These are phyloP conservation scores for Oryza nivara DNA, from an alignment of 176 grass and related monocot genomes.

Conservation along the genomic window DNA sequence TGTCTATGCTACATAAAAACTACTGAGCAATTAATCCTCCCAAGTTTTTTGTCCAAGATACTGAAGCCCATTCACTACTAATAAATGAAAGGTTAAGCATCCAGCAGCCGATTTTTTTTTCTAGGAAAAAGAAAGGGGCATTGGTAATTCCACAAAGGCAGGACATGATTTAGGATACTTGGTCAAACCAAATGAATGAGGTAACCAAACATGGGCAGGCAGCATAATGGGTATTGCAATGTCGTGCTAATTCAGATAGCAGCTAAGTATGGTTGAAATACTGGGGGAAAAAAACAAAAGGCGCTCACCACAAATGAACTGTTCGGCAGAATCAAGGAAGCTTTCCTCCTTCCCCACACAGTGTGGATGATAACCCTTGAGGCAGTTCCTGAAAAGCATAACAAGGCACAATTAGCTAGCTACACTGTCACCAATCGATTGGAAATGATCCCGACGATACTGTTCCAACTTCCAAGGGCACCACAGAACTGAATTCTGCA, in stretches of 20 bases:
- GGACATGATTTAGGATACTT: neutral
- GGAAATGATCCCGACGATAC: neutral
- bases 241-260: neutral
- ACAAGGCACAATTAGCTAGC: constrained; percentile 33
- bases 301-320: constrained; percentile 69
- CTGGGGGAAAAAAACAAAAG: neutral
- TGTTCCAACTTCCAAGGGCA: neutral
- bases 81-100: neutral
- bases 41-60: constrained; percentile 5
- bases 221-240: neutral
- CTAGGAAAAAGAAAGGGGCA: neutral
- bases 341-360: constrained; percentile 51
- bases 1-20: neutral
- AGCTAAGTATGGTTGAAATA: neutral
- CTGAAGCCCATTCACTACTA: neutral
- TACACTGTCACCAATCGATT: neutral
- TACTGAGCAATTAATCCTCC: neutral
- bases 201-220: neutral
- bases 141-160: neutral
- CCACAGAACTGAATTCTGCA: constrained; percentile 1
- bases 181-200: neutral
- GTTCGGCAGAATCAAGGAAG: constrained; percentile 39
- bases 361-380: constrained; percentile 68
- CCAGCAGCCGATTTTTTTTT: neutral
- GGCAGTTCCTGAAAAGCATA: constrained; percentile 68